A percentile compares a stretch with the other conserved stretches of the same genome.
Conservation (phyloP, 2,329 filamentous ascomycete species). For the Pleurostoma richardsiae region DNA sequence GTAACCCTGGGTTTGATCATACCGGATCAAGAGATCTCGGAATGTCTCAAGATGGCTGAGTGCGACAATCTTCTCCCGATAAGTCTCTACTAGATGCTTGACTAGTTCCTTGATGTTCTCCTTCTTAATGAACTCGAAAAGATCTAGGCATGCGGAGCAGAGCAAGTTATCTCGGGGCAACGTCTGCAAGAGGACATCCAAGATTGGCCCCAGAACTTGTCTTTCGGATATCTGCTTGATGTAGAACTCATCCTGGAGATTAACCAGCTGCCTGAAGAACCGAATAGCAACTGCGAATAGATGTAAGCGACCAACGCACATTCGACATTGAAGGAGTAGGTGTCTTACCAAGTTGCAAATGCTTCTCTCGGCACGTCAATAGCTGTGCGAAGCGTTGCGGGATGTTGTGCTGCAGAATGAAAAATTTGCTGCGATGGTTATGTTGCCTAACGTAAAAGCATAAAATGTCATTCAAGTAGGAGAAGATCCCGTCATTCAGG, state of each 20-base stretch:
- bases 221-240: conserved; percentile 78
- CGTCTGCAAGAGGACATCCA: conserved; percentile 77
- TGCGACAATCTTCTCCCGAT: conserved; percentile 68
- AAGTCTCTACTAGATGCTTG: conserved; percentile 77
- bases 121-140: conserved; percentile 86
- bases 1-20: conserved; percentile 72
- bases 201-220: conserved; percentile 74
- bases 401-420: conserved; percentile 76
- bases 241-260: conserved; percentile 87
- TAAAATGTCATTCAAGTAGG: conserved; percentile 86
- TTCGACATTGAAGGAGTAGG: background rate
- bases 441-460: conserved; percentile 93
- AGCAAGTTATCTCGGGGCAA: conserved; percentile 91
- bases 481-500: conserved; percentile 84
- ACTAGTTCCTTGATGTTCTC: conserved; percentile 78
- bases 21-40: conserved; percentile 66
- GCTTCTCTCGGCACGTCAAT: conserved; percentile 79
- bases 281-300: conserved; percentile 70
- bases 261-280: conserved; percentile 84
- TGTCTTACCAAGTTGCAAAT: conserved; percentile 78
- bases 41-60: conserved; percentile 87
- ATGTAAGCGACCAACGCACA: conserved; percentile 8
- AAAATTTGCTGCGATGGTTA: conserved; percentile 78
- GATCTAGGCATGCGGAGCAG: conserved; percentile 87
- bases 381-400: conserved; percentile 77